Base-by-base conservation (phyloP, 2,329 filamentous ascomycete species). In the Fusarium tanahbumbuense region DNA sequence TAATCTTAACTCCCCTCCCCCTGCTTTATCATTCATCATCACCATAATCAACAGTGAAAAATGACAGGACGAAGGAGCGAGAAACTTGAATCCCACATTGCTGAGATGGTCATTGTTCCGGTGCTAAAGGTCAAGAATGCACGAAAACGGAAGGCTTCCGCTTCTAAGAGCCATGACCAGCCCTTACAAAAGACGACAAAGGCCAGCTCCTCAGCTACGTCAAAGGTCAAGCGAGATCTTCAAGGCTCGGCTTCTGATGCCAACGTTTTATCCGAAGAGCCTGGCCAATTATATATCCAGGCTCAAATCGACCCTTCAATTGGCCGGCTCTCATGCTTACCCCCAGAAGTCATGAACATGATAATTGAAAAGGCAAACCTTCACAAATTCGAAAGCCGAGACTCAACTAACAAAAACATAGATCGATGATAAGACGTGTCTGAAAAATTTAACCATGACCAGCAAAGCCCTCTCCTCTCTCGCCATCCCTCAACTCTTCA, bases 391-490 rank as follows among this genome's bases (percentile, higher is more conserved):
- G 4, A 20, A 3, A 6, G 8, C 10, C 7, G 12, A 8, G 4
- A 8, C 18, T 32, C 8, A 12, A 8, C 48, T 44, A 5, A 64
- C 22, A 15, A 3, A 1, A 3, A 8, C 8, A 7, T 7, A 66
- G 67, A 37, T 69, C 10, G 27, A 46, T 34, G 55, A 67, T 10
- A 23, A 23, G 10, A 16, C 4, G 11, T 37, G 53, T 4, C 46
- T 75, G 1, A 55, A 57, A 15, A 62, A 27, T 4, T 34, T 75
- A 2, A 46, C 45, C 5, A 55, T 53, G 18, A 72, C 73, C 1
- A 71, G 50, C 56, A 75, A 74, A 25, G 55, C 13, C 10, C 70
- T 56, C 28, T 47, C 73, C 23, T 32, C 56, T 0, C 27, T 72
- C 7, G 54, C 67, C 23, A 55, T 52, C 8, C 68, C 70, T 11